phyloP scores from a whole-genome alignment of 1,284 basidiomycete species.

The Tetrapyrgos nigripes region DNA sequence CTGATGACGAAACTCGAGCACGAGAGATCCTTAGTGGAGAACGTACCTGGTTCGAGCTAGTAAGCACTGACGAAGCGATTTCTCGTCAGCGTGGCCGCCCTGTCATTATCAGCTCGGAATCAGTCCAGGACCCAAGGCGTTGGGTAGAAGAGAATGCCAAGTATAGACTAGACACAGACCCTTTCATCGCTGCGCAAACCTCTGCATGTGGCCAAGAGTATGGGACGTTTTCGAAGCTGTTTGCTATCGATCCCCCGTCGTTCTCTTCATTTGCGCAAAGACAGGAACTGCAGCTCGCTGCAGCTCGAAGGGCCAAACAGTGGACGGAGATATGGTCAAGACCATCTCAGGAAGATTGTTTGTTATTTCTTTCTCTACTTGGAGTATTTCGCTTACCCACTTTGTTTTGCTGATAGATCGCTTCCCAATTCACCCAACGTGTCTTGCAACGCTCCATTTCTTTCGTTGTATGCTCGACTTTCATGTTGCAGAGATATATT shows the following conservation, averaged over 20 bases:
- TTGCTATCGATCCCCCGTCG: not conserved
- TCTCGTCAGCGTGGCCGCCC: not conserved
- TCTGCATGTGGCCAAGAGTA: not conserved
- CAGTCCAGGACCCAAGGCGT: not conserved
- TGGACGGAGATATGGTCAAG: not conserved
- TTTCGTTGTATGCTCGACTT: not conserved
- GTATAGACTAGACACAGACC: not conserved
- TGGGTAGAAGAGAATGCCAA: not conserved
- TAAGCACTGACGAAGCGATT: not conserved
- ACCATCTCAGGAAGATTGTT: not conserved
- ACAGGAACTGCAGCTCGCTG: not conserved
- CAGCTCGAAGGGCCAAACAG: not conserved
- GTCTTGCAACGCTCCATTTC: not conserved
- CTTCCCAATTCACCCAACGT: not conserved
- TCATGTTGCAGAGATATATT: not conserved
- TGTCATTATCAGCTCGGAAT: not conserved
- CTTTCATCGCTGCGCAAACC: not conserved
- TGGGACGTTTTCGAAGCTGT: not conserved
- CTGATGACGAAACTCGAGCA: not conserved
- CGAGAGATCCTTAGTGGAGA: not conserved
- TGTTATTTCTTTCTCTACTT: not conserved
- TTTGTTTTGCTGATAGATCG: not conserved
- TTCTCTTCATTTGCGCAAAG: not conserved
- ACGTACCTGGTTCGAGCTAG: not conserved
- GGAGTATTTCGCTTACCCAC: not conserved